These are phyloP conservation scores for Fusarium pininemorale DNA, from an alignment of 2,329 filamentous ascomycete species.

Conservation along the genomic window DNA sequence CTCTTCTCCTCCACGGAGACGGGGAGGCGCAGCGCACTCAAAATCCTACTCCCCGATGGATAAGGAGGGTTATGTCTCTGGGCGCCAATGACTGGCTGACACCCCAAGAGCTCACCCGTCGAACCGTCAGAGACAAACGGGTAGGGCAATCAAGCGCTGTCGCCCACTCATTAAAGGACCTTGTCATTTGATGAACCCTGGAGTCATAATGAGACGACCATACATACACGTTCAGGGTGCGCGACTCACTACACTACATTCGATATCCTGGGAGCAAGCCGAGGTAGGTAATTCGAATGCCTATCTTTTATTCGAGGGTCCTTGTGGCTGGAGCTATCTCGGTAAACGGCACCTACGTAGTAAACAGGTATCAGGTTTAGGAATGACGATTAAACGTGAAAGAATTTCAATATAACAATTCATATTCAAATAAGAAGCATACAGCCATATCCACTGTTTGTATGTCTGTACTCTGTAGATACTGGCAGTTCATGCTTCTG, in stretches of 20 bases:
- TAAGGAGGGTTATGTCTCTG: conserved; percentile 13
- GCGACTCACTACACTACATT: neutral
- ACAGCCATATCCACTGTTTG: neutral
- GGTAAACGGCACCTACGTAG: conserved; percentile 7
- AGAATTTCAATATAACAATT: neutral
- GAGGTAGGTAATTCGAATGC: conserved; percentile 7
- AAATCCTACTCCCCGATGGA: neutral
- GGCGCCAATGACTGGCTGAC: conserved; percentile 8
- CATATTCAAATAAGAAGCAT: neutral
- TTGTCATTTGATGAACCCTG: neutral
- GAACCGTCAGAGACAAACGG: conserved; percentile 3
- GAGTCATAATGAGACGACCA: neutral
- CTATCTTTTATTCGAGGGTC: conserved; percentile 5
- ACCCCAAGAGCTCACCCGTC: conserved; percentile 7
- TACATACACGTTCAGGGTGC: neutral
- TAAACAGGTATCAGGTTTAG: neutral
- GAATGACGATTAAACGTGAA: neutral
- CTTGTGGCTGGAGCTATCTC: neutral
- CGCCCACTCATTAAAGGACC: neutral
- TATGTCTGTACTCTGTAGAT: neutral
- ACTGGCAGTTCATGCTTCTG: neutral
- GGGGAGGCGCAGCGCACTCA: neutral
- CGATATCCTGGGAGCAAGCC: neutral
- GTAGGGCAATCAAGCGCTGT: conserved; percentile 11
- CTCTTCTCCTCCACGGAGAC: neutral